Evolutionary conservation across 768 basidiomycete genomes (phyloP).

Genomic region (Leucosporidium yakuticum): DNA sequence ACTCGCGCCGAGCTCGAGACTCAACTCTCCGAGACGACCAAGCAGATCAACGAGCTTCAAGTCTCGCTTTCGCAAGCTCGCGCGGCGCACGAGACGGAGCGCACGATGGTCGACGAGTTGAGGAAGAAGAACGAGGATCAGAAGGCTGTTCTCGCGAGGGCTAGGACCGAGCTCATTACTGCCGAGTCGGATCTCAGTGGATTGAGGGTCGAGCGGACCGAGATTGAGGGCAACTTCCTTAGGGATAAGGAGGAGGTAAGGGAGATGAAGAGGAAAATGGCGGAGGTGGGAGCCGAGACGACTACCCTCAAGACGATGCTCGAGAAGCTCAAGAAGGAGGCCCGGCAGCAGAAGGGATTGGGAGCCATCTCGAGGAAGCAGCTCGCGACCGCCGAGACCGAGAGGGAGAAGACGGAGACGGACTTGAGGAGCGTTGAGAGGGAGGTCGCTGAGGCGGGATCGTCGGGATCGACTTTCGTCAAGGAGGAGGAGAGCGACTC

Average conservation of each 20-base stretch:
- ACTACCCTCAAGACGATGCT: conserved; percentile 63
- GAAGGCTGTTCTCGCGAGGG: conserved; percentile 54
- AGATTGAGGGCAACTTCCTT: conserved; percentile 76
- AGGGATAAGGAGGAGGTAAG: conserved; percentile 92
- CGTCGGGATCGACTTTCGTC: not conserved
- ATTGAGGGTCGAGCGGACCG: conserved; percentile 78
- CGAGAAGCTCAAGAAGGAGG: conserved; percentile 87
- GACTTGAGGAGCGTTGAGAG: conserved; percentile 54
- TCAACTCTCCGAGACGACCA: conserved; percentile 60
- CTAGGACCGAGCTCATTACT: conserved; percentile 70
- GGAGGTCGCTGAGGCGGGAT: conserved; percentile 48
- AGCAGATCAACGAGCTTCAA: conserved; percentile 71
- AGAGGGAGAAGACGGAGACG: conserved; percentile 61
- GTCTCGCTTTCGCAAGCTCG: conserved; percentile 76
- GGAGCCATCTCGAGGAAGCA: conserved; percentile 94
- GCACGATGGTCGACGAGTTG: conserved; percentile 44
- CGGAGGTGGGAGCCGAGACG: conserved; percentile 68
- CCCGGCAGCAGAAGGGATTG: conserved; percentile 91
- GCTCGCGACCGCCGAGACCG: conserved; percentile 71
- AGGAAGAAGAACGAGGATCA: conserved; percentile 65
- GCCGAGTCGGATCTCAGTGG: conserved; percentile 90
- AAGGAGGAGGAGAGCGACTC: conserved; percentile 3
- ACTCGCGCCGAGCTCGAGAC: conserved; percentile 65
- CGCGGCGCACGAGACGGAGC: conserved; percentile 79
- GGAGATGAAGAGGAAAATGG: conserved; percentile 75